A percentile compares a stretch with the other conserved stretches of the same genome.
phyloP scores from a whole-genome alignment of 805 yeast genomes.

The Hanseniaspora singularis region DNA sequence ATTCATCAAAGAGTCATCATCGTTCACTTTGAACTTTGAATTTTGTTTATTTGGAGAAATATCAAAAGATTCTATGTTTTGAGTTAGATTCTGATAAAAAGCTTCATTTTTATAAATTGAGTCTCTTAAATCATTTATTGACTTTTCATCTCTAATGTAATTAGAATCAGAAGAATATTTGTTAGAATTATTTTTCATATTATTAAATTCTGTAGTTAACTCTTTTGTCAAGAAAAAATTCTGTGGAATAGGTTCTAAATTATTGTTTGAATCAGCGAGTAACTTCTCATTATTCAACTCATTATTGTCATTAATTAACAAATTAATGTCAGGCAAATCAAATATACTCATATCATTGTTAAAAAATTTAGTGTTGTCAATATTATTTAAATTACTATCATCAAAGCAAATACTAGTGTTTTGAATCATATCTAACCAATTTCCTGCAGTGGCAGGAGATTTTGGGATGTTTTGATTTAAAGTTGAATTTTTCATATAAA shows the following conservation, averaged over 20 bases:
- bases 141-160: neutral
- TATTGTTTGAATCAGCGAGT: neutral
- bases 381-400: neutral
- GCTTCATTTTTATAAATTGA: neutral
- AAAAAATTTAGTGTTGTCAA: conserved; percentile 4
- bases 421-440: conserved; percentile 1
- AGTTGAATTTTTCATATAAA: too few species aligned
- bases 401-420: neutral
- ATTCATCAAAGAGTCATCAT: neutral
- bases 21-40: too few species aligned
- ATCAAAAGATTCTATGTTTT: neutral
- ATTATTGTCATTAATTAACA: conserved; percentile 5
- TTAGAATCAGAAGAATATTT: neutral
- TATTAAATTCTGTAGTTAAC: neutral
- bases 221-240: conserved; percentile 6
- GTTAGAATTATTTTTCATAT: neutral
- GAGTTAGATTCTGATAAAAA: neutral
- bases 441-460: neutral
- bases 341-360: neutral
- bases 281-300: neutral
- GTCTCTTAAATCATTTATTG: conserved; percentile 1
- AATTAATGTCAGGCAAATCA: conserved; percentile 11
- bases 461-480: too few species aligned
- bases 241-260: conserved; percentile 2
- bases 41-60: neutral